These are phyloP conservation scores for Microascus cirrosus DNA, from an alignment of 2,329 filamentous ascomycete genomes.

Conservation along the genomic window DNA sequence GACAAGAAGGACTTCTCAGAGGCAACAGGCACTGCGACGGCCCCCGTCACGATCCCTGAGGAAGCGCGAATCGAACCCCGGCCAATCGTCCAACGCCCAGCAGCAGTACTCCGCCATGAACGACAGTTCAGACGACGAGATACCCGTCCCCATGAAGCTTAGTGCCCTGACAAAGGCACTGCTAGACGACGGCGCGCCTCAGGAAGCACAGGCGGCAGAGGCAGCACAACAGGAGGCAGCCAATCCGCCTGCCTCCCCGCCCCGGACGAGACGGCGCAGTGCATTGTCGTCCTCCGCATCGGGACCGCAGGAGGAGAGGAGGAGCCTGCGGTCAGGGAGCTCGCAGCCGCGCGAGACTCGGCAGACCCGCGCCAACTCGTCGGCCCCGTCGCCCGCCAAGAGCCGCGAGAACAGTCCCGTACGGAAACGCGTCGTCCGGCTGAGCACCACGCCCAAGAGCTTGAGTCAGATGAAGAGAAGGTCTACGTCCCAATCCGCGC, in stretches of 20 bases:
- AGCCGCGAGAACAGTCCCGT: slow-evolving; percentile 40
- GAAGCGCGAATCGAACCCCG: slow-evolving; percentile 33
- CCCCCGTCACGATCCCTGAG: slow-evolving; percentile 32
- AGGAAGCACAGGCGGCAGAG: slow-evolving; percentile 19
- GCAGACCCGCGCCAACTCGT: background rate
- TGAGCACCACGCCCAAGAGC: slow-evolving; percentile 39
- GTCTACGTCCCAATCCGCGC: slow-evolving; percentile 28
- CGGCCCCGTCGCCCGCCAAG: slow-evolving; percentile 26
- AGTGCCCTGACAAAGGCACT: slow-evolving; percentile 86
- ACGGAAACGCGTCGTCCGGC: slow-evolving; percentile 45
- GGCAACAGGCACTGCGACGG: slow-evolving; percentile 35
- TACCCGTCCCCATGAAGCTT: slow-evolving; percentile 83
- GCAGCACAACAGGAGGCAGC: slow-evolving; percentile 19
- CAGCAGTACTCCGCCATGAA: slow-evolving; percentile 44
- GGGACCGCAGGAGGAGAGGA: slow-evolving; percentile 24
- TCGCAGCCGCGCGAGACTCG: slow-evolving; percentile 21
- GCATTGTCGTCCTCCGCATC: slow-evolving; percentile 25
- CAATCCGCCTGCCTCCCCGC: slow-evolving; percentile 28
- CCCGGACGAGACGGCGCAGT: slow-evolving; percentile 37
- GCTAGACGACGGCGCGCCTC: slow-evolving; percentile 51
- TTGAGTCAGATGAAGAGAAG: slow-evolving; percentile 31
- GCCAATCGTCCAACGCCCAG: slow-evolving; percentile 18
- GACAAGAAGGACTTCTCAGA: slow-evolving; percentile 41
- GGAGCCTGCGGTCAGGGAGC: slow-evolving; percentile 36
- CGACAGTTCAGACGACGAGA: slow-evolving; percentile 92